Base-by-base conservation (phyloP, 192 early-diverging fungal genomes). In the Coemansia sp. region DNA sequence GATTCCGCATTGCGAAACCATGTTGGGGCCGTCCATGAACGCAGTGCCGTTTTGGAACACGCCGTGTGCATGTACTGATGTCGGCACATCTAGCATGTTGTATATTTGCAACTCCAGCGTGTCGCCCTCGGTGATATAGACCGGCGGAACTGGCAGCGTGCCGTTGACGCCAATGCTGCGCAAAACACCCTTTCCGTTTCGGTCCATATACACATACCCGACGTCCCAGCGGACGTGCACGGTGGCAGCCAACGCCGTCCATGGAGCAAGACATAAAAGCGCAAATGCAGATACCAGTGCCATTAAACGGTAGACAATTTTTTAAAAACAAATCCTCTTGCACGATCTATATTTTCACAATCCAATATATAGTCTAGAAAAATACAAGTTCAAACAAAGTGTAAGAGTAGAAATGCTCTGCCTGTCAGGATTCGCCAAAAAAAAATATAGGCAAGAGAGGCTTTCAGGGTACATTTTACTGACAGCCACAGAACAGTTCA, bases 1-100 rank as follows among this genome's bases (percentile, higher is more conserved):
- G 59, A 94, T 92, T 0, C 84, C 83, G 68, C 92, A 92, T 59
- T 93, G 86, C 21, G 90, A 89, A 45, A 87, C 81, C 64, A 78
- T 84, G 23, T 66, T 63, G 0, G 88, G 79, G 4, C 92, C 91
- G 75, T 93, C 93, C 43, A 84, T 67, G 66, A 84, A 88, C 58
- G 40, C 69, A 10, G 84, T 82, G 20, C 86, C 87, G 58, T 85
- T 88, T 52, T 89, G 88, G 70, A 87, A 91, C 23, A 93, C 39
- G 1, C 93, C 93, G 74, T 95, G 93, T 2, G 80, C 68, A 79
- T 90, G 92, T 35, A 93, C 59, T 7, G 80, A 69, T 30, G 90
- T 89, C 9, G 85, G 78, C 26, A 78, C 61, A 45, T 82, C 72
- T 25, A 89, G 61, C 26, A 74, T 74, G 75, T 89, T 74, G 58